A percentile compares a stretch with the other conserved stretches of the same genome.
phyloP scores from a whole-genome alignment of 2,329 filamentous ascomycete genomes.

The Calycina herbarum region DNA sequence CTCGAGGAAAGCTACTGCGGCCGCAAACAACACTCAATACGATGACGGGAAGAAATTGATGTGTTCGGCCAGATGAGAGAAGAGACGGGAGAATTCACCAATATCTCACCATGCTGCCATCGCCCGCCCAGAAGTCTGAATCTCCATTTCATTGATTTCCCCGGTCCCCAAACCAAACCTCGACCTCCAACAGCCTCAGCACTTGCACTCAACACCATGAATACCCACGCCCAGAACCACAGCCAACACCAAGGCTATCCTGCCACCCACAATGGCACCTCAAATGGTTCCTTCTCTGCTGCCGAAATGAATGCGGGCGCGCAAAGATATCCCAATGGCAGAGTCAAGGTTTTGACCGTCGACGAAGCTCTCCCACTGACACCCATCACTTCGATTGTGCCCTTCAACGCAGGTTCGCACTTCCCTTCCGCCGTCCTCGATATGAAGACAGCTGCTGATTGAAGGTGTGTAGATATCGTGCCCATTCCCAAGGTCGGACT shows the following conservation, averaged over 20 bases:
- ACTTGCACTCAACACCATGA: constrained; percentile 32
- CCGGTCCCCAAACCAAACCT: background rate
- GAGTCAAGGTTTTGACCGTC: constrained; percentile 55
- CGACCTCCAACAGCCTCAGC: constrained; percentile 1
- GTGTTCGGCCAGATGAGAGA: background rate
- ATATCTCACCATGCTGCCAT: background rate
- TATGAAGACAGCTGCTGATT: constrained; percentile 21
- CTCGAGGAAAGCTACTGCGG: background rate
- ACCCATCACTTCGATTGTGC: constrained; percentile 76
- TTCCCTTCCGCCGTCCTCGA: constrained; percentile 1
- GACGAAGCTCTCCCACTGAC: constrained; percentile 80
- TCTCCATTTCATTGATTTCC: background rate
- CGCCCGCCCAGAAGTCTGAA: background rate
- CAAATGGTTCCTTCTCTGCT: constrained; percentile 19
- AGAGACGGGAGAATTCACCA: background rate
- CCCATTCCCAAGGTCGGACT: constrained; percentile 62
- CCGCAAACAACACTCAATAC: background rate
- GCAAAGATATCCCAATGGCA: constrained; percentile 1
- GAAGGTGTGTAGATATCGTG: constrained; percentile 55
- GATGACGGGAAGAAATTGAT: background rate
- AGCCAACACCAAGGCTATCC: constrained; percentile 14
- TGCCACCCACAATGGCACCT: constrained; percentile 15
- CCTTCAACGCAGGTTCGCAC: constrained; percentile 69
- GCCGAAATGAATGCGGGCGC: background rate
- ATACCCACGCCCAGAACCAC: constrained; percentile 25